Evolutionary conservation across 2,329 filamentous ascomycete genomes (phyloP).

Genomic region (Berkeleyomyces basicola): DNA sequence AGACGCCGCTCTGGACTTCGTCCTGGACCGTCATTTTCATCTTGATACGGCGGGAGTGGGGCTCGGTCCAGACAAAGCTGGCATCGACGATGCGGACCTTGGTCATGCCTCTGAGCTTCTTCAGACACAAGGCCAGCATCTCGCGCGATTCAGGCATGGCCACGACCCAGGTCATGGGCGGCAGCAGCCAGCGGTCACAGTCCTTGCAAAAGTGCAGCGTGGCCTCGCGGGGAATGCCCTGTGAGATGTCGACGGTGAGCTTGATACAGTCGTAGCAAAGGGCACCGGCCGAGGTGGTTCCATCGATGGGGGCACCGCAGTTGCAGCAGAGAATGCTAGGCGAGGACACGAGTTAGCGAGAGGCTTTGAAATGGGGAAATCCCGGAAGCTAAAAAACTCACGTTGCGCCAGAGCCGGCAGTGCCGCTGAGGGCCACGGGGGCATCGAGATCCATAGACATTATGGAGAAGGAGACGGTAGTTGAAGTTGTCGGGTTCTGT

Average conservation of each 20-base stretch:
- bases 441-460: slow-evolving; percentile 31
- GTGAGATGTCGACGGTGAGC: slow-evolving; percentile 80
- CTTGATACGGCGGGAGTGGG: slow-evolving; percentile 80
- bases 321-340: slow-evolving; percentile 88
- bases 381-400: slow-evolving; percentile 18
- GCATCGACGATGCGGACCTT: slow-evolving; percentile 93
- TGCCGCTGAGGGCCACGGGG: slow-evolving; percentile 24
- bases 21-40: slow-evolving; percentile 90
- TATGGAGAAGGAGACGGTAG: background rate
- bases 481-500: too few species aligned
- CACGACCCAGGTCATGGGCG: slow-evolving; percentile 71
- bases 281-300: slow-evolving; percentile 68
- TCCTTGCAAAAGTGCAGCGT: slow-evolving; percentile 82
- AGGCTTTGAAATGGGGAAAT: background rate
- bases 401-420: slow-evolving; percentile 23
- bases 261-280: slow-evolving; percentile 95
- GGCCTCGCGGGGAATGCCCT: slow-evolving; percentile 80
- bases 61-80: slow-evolving; percentile 95
- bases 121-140: slow-evolving; percentile 76
- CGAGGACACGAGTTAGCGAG: slow-evolving; percentile 5
- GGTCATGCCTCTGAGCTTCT: slow-evolving; percentile 68
- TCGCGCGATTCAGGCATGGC: slow-evolving; percentile 80
- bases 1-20: slow-evolving; percentile 41
- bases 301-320: slow-evolving; percentile 90
- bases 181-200: slow-evolving; percentile 85